Percentiles rank a stretch among this genome's conserved stretches.
Conservation (phyloP, 768 basidiomycete genomes). For the Leucosporidium scottii region DNA sequence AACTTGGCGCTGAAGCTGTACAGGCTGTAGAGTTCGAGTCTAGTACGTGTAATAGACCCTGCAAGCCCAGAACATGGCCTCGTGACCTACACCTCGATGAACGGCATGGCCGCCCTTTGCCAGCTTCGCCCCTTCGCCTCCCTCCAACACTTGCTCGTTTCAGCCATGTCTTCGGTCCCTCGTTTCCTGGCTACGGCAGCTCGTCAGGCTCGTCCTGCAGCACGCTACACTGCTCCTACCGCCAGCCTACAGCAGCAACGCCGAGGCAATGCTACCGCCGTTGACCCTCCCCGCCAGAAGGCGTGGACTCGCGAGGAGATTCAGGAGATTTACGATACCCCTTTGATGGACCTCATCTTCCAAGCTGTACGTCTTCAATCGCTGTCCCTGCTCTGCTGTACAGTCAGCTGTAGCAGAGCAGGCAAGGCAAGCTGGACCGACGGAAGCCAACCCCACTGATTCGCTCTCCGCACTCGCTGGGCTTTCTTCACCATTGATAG, state of each 20-base stretch:
- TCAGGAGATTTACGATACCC: conserved; percentile 72
- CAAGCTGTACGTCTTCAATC: conserved; percentile 53
- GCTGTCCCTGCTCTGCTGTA: background rate
- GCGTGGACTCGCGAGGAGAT: conserved; percentile 71
- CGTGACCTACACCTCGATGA: too few relatives aligned
- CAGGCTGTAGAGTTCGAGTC: too few relatives aligned
- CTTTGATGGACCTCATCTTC: conserved; percentile 82
- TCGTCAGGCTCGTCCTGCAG: too few relatives aligned
- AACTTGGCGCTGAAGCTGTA: too few relatives aligned
- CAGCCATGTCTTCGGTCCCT: too few relatives aligned
- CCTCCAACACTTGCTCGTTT: too few relatives aligned
- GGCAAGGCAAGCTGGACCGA: background rate
- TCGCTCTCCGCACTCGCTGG: background rate
- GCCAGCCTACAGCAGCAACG: background rate
- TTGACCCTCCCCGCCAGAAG: conserved; percentile 11
- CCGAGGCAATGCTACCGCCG: conserved; percentile 22
- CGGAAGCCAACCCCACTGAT: background rate
- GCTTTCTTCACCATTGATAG: background rate
- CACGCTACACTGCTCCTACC: too few relatives aligned
- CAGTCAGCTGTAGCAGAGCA: background rate
- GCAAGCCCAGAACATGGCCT: too few relatives aligned
- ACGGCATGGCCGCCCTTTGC: too few relatives aligned
- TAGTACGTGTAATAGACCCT: too few relatives aligned
- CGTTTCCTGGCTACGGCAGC: too few relatives aligned
- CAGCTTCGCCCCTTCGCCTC: too few relatives aligned